phyloP scores from a whole-genome alignment of 2,329 filamentous ascomycete genomes.

The Aspergillus sp. region DNA sequence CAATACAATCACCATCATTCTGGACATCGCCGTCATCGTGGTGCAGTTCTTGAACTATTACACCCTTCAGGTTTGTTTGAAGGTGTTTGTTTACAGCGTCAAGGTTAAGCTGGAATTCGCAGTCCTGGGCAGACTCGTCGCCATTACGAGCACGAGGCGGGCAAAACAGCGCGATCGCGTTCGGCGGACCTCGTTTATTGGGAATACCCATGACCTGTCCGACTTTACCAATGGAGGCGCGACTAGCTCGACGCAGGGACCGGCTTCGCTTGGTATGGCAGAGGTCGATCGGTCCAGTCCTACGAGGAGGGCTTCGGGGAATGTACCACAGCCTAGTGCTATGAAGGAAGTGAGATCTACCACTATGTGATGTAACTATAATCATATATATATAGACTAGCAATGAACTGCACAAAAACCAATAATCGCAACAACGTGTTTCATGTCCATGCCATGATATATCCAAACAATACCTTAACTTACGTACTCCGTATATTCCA shows the following conservation, averaged over 20 bases:
- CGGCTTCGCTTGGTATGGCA: background rate
- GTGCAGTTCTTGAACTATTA: conserved; percentile 44
- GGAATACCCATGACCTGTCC: background rate
- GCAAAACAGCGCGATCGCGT: background rate
- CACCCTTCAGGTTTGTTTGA: conserved; percentile 45
- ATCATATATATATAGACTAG: no score
- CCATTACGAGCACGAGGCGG: conserved; percentile 11
- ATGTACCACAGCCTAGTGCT: no score
- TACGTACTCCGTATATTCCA: no score
- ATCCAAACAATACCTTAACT: no score
- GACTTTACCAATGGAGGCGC: background rate
- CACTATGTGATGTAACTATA: no score
- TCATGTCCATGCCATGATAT: no score
- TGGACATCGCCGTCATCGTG: conserved; percentile 44
- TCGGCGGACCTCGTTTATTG: background rate
- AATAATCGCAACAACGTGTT: no score
- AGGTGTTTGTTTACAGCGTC: conserved; percentile 47
- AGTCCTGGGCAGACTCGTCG: conserved; percentile 43
- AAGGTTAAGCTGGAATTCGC: conserved; percentile 51
- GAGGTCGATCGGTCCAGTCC: background rate
- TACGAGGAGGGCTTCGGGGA: no score
- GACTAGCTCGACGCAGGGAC: background rate
- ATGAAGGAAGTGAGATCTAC: no score
- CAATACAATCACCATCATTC: conserved; percentile 46
- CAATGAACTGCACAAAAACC: no score